Evolutionary conservation across 257 asterid genomes (phyloP).

Genomic region (Nicotiana paniculata): DNA sequence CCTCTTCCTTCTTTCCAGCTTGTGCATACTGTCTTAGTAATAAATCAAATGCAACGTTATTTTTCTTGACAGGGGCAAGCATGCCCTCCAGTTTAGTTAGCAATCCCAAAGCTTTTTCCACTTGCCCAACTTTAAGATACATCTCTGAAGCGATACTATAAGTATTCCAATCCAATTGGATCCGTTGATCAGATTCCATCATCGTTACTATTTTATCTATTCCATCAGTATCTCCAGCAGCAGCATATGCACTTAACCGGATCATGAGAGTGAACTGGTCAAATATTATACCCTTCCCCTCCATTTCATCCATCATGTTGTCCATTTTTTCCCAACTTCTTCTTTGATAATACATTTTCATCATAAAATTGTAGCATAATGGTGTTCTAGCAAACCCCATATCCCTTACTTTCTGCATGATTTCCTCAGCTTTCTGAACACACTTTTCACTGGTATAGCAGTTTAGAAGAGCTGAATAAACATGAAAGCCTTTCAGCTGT

Average conservation of each 20-base stretch:
- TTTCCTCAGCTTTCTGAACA: slow-evolving; percentile 58
- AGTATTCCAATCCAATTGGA: slow-evolving; percentile 23
- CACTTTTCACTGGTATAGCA: slow-evolving; percentile 45
- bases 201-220: slow-evolving; percentile 36
- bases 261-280: slow-evolving; percentile 38
- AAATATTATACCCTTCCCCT: slow-evolving; percentile 30
- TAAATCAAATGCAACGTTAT: slow-evolving; percentile 11
- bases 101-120: slow-evolving; percentile 37
- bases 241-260: slow-evolving; percentile 43
- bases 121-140: slow-evolving; percentile 42
- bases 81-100: slow-evolving; percentile 37
- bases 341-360: slow-evolving; percentile 41
- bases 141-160: slow-evolving; percentile 35
- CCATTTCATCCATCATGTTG: slow-evolving; percentile 52
- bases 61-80: slow-evolving; percentile 8
- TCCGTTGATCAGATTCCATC: slow-evolving; percentile 37
- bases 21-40: slow-evolving; percentile 46
- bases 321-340: slow-evolving; percentile 32
- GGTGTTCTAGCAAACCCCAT: slow-evolving; percentile 42
- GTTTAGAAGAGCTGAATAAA: slow-evolving; percentile 52
- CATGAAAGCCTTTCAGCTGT: slow-evolving; percentile 22
- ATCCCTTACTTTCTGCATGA: slow-evolving; percentile 52
- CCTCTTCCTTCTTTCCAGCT: slow-evolving; percentile 43
- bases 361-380: slow-evolving; percentile 56
- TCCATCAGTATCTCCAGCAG: slow-evolving; percentile 42